phyloP scores from a whole-genome alignment of 2,329 filamentous ascomycete species.

The Fusarium ambrosium region DNA sequence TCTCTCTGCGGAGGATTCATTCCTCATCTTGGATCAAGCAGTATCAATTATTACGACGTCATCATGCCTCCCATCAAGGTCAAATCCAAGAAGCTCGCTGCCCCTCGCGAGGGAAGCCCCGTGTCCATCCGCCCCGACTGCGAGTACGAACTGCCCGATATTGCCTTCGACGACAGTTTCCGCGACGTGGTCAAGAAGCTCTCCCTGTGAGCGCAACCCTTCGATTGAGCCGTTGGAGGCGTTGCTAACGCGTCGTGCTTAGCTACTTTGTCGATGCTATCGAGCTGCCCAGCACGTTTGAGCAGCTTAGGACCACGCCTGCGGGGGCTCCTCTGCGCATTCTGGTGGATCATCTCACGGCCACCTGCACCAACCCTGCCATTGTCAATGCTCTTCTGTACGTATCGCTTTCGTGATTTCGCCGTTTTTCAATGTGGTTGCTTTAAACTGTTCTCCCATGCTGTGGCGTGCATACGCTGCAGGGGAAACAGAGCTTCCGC shows the following conservation, averaged over 20 bases:
- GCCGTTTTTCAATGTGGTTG: background rate
- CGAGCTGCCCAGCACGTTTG: conserved; percentile 76
- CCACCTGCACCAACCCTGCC: conserved; percentile 74
- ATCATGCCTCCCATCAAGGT: conserved; percentile 57
- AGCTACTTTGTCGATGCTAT: conserved; percentile 76
- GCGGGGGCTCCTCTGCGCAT: conserved; percentile 69
- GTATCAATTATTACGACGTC: background rate
- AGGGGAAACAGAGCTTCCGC: background rate
- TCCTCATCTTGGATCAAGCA: background rate
- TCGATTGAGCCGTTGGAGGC: background rate
- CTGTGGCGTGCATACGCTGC: conserved; percentile 27
- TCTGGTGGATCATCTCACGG: conserved; percentile 74
- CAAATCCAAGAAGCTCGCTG: conserved; percentile 51
- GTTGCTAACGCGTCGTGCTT: conserved; percentile 16
- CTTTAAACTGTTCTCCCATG: background rate
- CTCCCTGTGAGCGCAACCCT: conserved; percentile 63
- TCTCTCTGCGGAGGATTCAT: background rate
- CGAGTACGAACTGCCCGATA: conserved; percentile 65
- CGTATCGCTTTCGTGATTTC: conserved; percentile 50
- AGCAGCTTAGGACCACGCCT: conserved; percentile 77
- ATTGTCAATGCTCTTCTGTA: conserved; percentile 82
- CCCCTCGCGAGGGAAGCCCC: conserved; percentile 53
- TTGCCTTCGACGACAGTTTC: conserved; percentile 71
- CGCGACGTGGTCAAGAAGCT: conserved; percentile 76
- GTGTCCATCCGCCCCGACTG: conserved; percentile 51